Conservation (phyloP, 768 basidiomycete genomes). For the Lyophyllum semitale region DNA sequence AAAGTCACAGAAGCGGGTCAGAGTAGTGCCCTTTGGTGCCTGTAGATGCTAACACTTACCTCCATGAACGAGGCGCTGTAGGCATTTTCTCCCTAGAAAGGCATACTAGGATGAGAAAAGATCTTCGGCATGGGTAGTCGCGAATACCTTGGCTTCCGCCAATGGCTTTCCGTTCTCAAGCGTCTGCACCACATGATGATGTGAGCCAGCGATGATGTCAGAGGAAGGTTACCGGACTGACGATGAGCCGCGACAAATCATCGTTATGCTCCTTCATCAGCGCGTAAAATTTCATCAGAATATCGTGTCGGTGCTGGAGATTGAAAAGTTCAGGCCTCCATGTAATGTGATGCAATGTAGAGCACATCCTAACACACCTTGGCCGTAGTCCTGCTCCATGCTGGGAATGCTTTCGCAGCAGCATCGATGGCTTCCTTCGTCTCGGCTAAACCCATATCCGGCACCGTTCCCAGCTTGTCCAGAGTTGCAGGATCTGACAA, state of each 20-base stretch:
- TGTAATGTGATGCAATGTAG: background rate
- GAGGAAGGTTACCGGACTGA: conserved; percentile 36
- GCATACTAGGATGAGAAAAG: background rate
- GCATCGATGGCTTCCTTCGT: conserved; percentile 83
- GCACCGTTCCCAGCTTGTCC: conserved; percentile 80
- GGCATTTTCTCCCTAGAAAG: conserved; percentile 71
- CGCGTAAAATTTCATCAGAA: conserved; percentile 75
- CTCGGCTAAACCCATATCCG: conserved; percentile 87
- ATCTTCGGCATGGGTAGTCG: background rate
- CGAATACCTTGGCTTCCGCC: conserved; percentile 70
- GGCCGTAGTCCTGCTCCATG: conserved; percentile 86
- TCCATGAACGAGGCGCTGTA: conserved; percentile 89
- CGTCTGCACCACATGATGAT: conserved; percentile 50
- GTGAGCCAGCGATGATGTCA: conserved; percentile 24
- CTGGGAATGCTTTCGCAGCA: conserved; percentile 77
- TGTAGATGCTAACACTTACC: conserved; percentile 38
- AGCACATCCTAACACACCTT: conserved; percentile 51
- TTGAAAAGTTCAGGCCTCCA: background rate
- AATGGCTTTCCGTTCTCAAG: conserved; percentile 96
- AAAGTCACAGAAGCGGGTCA: background rate
- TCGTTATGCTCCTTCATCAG: conserved; percentile 85
- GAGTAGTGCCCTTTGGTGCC: background rate
- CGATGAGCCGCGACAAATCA: conserved; percentile 86
- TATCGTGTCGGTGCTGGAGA: conserved; percentile 74
- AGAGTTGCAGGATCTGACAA: conserved; percentile 82